A percentile compares a stretch with the other conserved stretches of the same genome.
These are phyloP conservation scores for Ogataea paraovalis DNA, from an alignment of 805 yeast species.

Conservation along the genomic window DNA sequence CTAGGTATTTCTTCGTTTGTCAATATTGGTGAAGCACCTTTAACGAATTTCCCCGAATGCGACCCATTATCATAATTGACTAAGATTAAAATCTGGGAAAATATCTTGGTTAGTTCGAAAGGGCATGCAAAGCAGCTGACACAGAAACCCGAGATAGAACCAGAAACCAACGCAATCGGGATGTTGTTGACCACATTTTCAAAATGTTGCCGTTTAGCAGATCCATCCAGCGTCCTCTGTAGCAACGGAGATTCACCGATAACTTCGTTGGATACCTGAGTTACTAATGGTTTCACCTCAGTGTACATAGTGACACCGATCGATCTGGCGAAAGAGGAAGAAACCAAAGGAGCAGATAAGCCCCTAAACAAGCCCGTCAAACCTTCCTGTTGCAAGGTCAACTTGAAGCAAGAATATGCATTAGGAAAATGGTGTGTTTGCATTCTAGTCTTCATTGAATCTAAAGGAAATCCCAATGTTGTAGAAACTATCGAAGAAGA, in stretches of 20 bases:
- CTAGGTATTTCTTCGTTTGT: constrained; percentile 27
- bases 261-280: constrained; percentile 5
- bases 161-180: constrained; percentile 51
- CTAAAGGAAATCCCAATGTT: constrained; percentile 76
- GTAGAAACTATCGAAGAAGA: constrained; percentile 61
- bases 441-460: constrained; percentile 82
- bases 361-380: constrained; percentile 71
- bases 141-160: constrained; percentile 61
- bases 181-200: constrained; percentile 33
- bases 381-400: constrained; percentile 61
- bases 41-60: constrained; percentile 6
- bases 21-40: not conserved
- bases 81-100: constrained; percentile 64
- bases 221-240: not conserved
- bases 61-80: constrained; percentile 32
- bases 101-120: constrained; percentile 78
- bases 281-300: constrained; percentile 41
- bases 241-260: constrained; percentile 15
- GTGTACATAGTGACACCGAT: constrained; percentile 64
- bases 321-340: constrained; percentile 63
- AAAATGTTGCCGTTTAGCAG: constrained; percentile 6
- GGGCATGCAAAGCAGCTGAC: constrained; percentile 73
- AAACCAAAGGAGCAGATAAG: constrained; percentile 64
- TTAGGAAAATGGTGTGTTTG: constrained; percentile 68
- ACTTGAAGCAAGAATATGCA: constrained; percentile 51